Conservation (phyloP, 2,329 filamentous ascomycete species). For the Penicillium sp. region DNA sequence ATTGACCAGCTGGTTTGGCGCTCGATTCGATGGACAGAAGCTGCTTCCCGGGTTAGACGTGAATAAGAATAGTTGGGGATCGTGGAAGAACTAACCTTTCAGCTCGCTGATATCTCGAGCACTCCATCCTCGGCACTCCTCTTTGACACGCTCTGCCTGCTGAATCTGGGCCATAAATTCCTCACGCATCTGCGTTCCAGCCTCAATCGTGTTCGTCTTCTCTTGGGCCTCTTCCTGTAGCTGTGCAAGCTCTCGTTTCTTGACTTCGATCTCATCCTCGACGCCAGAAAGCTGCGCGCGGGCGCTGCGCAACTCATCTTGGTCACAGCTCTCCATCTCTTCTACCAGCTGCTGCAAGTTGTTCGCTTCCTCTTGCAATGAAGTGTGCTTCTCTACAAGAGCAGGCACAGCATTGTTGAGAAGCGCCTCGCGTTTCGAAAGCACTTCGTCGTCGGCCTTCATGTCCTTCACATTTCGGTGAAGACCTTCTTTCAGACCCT, state of each 20-base stretch:
- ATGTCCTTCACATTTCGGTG: constrained; percentile 71
- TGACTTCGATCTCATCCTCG: constrained; percentile 64
- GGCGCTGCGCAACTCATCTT: constrained; percentile 68
- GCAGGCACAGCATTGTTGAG: constrained; percentile 63
- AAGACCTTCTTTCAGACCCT: constrained; percentile 76
- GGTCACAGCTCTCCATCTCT: constrained; percentile 61
- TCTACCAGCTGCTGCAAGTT: constrained; percentile 66
- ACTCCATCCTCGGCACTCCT: constrained; percentile 87
- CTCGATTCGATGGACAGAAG: constrained; percentile 39
- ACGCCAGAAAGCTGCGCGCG: constrained; percentile 62
- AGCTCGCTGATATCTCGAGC: constrained; percentile 70
- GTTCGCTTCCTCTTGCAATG: constrained; percentile 59
- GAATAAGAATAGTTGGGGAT: too few species aligned
- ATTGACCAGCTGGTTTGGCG: constrained; percentile 44
- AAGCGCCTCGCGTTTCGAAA: constrained; percentile 64
- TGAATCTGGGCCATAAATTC: constrained; percentile 68
- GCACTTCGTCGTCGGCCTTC: constrained; percentile 61
- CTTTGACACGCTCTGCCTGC: constrained; percentile 74
- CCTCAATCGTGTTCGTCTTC: constrained; percentile 60
- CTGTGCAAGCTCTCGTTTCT: constrained; percentile 61
- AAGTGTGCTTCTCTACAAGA: constrained; percentile 56
- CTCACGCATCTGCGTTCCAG: constrained; percentile 61
- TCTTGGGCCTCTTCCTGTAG: constrained; percentile 63
- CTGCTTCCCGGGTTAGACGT: constrained; percentile 11
- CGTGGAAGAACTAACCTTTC: constrained; percentile 41